Evolutionary conservation across 208 protist genomes (phyloP), one percentile per base, ranked within the genome.

Genomic region (Trypanosoma rangeli): DNA sequence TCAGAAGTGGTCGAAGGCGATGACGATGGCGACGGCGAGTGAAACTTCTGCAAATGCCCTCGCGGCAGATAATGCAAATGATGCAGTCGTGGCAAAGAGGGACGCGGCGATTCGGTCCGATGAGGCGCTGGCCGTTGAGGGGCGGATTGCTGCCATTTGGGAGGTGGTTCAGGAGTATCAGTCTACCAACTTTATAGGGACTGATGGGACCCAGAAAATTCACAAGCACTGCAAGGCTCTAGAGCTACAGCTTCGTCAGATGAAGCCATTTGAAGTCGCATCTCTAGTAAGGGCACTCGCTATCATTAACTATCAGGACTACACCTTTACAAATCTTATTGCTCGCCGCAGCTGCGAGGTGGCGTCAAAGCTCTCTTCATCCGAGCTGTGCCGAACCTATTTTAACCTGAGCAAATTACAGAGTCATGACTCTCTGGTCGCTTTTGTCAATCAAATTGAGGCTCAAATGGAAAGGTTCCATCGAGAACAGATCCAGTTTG

Each of bases 271-370:
- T n/a, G 80, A 93, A 37, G 75, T 79, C 3, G 66, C 31, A 7
- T 73, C 70, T 4, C 65, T 96, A 1, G 74, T 90, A 26, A 79
- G 80, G 63, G 70, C 76, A 3, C 76, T 96, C 0, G 79, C 85
- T 1, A 79, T 73, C 26, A 52, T 92, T 39, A 69, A 91, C 55
- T 93, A 94, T 66, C 83, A 83, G 35, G 86, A 90, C 57, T 92
- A 92, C 69, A 55, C 83, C 3, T 82, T 85, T 70, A 88, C 86
- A 16, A 64, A 80, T 24, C 71, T 87, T 10, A 73, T 96, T 39
- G 73, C 85, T 0, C 84, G 92, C 0, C 83, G 92, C 12, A 76
- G 84, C n/a, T 94, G 89, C 58, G 87, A 93, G 64, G 79, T 96
- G 42, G 82, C 80, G 13, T 58, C 79, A 5, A 74, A 84, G 37